Evolutionary conservation across 2,329 filamentous ascomycete species (phyloP).

Genomic region (Pseudogymnoascus sp.): DNA sequence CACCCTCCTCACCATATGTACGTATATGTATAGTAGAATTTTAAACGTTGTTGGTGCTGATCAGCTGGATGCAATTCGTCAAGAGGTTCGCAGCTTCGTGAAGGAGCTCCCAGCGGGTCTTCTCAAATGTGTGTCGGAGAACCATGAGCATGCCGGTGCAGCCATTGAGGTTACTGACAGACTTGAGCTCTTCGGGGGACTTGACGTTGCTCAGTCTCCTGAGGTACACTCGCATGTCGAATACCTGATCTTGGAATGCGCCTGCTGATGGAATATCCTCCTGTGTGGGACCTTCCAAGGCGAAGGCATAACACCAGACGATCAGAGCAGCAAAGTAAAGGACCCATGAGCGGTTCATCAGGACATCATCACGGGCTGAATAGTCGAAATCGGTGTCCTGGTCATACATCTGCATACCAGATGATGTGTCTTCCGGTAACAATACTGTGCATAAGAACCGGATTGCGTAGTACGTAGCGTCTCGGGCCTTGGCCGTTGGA

Average conservation of each 20-base stretch:
- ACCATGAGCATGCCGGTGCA: conserved; percentile 77
- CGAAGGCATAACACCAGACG: conserved; percentile 92
- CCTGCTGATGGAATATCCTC: conserved; percentile 31
- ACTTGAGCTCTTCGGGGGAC: conserved; percentile 70
- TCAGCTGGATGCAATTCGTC: conserved; percentile 65
- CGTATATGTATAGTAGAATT: background rate
- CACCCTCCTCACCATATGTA: conserved; percentile 1
- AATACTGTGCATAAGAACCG: conserved; percentile 84
- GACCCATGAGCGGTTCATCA: conserved; percentile 91
- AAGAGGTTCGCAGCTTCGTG: conserved; percentile 78
- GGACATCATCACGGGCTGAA: conserved; percentile 76
- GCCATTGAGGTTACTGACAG: conserved; percentile 68
- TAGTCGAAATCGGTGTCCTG: conserved; percentile 48
- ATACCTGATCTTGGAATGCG: conserved; percentile 59
- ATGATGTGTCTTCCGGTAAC: conserved; percentile 46
- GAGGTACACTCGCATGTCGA: conserved; percentile 75
- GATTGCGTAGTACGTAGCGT: conserved; percentile 87
- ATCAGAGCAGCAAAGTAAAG: conserved; percentile 88
- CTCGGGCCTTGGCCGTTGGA: conserved; percentile 75
- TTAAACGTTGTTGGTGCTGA: conserved; percentile 15
- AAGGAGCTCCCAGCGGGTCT: conserved; percentile 84
- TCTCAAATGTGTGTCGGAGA: conserved; percentile 71
- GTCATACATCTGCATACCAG: conserved; percentile 13
- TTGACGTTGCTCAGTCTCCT: conserved; percentile 62
- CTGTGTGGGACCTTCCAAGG: conserved; percentile 69